Evolutionary conservation across 495 filamentous ascomycete genomes (phyloP), one percentile per base, ranked within the genome.

Genomic region (Polyplosphaeria fusca): DNA sequence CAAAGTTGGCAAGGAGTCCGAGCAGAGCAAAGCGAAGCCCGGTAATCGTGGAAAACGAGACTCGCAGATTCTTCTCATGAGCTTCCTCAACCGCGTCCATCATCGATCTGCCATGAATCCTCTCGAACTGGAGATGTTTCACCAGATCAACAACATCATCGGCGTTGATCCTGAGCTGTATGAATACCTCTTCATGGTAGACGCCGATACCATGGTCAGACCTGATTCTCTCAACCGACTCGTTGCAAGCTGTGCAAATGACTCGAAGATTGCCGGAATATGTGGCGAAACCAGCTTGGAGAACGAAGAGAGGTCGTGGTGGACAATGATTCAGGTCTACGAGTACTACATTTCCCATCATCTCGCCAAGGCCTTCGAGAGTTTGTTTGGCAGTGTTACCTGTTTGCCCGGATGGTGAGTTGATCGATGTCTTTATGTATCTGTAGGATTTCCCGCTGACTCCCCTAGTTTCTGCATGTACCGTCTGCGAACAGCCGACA

Each of bases 281-380:
- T 98, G 93, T 73, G 93, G 93, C 63, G 93, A 98, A 69, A 98
- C 93, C 3, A 94, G 87, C 77, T 77, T 97, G 55, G 87, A 95
- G 70, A 98, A 98, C 62, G 91, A 96, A 72, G 86, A 96, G 63
- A 76, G 84, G 19, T 91, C 83, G 62, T 97, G 91, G 90, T 94
- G 89, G 89, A 98, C 94, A 9, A 98, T 98, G 93, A 98, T 98
- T 68, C 93, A 98, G 71, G 93, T 96, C 53, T 96, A 96, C 73
- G 91, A 96, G 71, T 96, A 96, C 76, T 96, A 87, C 70, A 96
- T 96, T 68, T 95, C 91, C 19, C 91, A 96, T 77, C 86, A 96
- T 71, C 73, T 96, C 58, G 74, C 91, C 30, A 96, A 96, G 76
- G 88, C 91, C 51, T 96, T 96, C 63, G 91, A 96, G 71, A 95